phyloP scores from a whole-genome alignment of 1,284 basidiomycete genomes.

The Tremellales sp. region DNA sequence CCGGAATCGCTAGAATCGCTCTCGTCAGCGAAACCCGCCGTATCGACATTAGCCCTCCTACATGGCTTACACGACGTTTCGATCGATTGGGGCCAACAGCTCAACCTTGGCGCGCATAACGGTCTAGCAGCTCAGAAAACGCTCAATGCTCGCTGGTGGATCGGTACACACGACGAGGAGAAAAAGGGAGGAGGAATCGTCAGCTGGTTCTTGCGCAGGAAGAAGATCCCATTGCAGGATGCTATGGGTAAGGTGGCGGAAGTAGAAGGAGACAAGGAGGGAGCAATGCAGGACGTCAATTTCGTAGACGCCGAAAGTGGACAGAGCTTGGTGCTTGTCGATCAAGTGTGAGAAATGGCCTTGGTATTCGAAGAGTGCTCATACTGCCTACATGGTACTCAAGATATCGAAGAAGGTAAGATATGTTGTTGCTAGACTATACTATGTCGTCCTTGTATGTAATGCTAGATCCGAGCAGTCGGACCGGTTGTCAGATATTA shows the following conservation, averaged over 20 bases:
- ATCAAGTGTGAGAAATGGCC: not conserved
- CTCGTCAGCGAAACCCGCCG: constrained; percentile 4
- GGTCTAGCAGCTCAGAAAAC: constrained; percentile 13
- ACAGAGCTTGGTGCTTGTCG: not conserved
- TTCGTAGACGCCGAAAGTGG: not conserved
- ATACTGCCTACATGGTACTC: too few relatives aligned
- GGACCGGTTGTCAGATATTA: too few relatives aligned
- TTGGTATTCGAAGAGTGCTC: too few relatives aligned
- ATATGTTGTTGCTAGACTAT: too few relatives aligned
- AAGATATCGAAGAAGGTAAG: too few relatives aligned
- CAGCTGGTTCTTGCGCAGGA: constrained; percentile 19
- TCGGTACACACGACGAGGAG: constrained; percentile 28
- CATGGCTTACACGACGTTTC: constrained; percentile 28
- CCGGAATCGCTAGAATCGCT: constrained; percentile 14
- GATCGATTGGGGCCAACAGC: constrained; percentile 24
- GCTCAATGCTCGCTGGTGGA: constrained; percentile 19
- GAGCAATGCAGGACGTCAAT: not conserved
- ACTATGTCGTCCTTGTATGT: too few relatives aligned
- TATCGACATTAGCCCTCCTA: constrained; percentile 16
- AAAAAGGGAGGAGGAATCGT: constrained; percentile 24
- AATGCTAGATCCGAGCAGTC: too few relatives aligned
- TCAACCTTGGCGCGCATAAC: constrained; percentile 26
- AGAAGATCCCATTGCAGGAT: constrained; percentile 17
- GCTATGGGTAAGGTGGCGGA: constrained; percentile 11
- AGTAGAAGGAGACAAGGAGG: constrained; percentile 6